phyloP scores from a whole-genome alignment of 164 flowering plant species.

The Piper longum region DNA sequence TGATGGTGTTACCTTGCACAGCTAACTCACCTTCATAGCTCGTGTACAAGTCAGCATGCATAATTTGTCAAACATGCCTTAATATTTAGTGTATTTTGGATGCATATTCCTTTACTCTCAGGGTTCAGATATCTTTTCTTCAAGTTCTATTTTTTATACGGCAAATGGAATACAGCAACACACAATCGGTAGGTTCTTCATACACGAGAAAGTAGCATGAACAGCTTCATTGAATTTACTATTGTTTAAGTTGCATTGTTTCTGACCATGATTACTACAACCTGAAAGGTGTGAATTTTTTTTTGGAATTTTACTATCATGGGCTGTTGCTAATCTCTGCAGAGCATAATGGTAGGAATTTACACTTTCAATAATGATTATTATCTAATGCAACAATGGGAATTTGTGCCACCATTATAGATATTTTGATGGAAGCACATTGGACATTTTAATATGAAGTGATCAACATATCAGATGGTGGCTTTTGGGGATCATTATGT shows the following conservation, averaged over 20 bases:
- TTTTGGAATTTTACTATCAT: neutral
- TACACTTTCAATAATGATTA: no score
- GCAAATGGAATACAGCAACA: slow-evolving; percentile 96
- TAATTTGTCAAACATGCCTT: neutral
- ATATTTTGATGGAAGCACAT: no score
- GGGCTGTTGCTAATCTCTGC: neutral
- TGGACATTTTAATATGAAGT: no score
- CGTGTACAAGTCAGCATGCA: neutral
- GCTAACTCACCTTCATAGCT: neutral
- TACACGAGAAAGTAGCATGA: neutral
- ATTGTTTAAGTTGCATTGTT: neutral
- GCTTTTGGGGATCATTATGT: no score
- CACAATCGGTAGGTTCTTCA: slow-evolving; percentile 69
- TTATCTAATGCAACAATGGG: no score
- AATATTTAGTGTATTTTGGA: neutral
- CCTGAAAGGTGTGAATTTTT: neutral
- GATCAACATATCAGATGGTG: no score
- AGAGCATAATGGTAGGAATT: neutral
- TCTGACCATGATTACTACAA: neutral
- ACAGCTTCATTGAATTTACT: no score
- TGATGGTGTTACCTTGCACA: neutral
- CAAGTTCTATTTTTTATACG: slow-evolving; percentile 89
- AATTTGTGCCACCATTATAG: no score
- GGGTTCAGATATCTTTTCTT: slow-evolving; percentile 68
- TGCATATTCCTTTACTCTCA: neutral